Evolutionary conservation across 345 rosid species (phyloP).

Genomic region (Alliaria petiolata): DNA sequence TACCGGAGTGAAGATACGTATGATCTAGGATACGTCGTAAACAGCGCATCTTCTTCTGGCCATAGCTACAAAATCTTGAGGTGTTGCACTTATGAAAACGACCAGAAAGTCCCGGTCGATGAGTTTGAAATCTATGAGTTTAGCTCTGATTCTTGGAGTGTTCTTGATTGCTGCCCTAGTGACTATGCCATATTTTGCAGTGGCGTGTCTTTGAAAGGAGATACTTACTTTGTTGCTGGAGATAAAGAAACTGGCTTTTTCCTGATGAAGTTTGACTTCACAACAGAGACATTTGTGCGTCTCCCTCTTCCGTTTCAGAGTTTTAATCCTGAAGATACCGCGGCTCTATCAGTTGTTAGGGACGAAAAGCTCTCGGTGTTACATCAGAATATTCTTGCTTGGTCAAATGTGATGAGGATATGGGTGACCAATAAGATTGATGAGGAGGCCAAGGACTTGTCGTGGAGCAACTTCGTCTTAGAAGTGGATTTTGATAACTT

Average conservation of each 20-base stretch:
- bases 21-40: background rate
- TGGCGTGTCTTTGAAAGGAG: background rate
- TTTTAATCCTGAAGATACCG: background rate
- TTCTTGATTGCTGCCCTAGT: background rate
- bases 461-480: background rate
- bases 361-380: background rate
- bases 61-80: constrained; percentile 3
- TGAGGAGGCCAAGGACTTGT: background rate
- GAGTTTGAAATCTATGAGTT: background rate
- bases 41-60: background rate
- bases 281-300: background rate
- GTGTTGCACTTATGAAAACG: background rate
- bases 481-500: background rate
- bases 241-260: background rate
- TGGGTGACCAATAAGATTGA: background rate
- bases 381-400: background rate
- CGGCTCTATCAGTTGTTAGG: background rate
- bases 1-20: background rate
- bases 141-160: background rate
- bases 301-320: background rate
- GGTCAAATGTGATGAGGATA: background rate
- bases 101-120: background rate
- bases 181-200: background rate
- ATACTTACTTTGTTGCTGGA: background rate
- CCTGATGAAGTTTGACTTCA: background rate